Base-by-base conservation (phyloP, 2,329 filamentous ascomycete species). In the Trichophyton rubrum region DNA sequence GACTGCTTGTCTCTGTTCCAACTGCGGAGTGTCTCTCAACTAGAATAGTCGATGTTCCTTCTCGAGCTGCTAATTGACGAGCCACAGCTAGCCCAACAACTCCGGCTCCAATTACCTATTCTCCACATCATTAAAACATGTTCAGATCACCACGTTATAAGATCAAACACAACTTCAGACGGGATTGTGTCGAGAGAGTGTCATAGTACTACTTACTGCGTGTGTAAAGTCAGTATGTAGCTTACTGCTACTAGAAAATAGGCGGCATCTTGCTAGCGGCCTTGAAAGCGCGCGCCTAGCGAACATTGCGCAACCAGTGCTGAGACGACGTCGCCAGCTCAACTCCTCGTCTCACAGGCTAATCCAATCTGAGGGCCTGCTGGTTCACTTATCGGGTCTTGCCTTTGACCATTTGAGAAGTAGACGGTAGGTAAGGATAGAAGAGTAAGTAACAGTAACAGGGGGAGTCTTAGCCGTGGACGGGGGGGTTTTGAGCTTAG, bases 1-100 rank as follows among this genome's bases (percentile, higher is more conserved):
- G 85, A 65, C 87, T 89, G 64, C 87, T 91, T 0, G 90, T 96
- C 76, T 96, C 91, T 30, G 85, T 92, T 57, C 91, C 91, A 27
- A 88, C 80, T 58, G 81, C 79, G 22, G 79, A 74, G 77, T 96
- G 88, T 27, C 88, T 84, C 74, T 96, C 91, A 1, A 96, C 83
- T 59, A 96, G 78, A 11, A 96, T 79, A 0, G 89, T 92, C 1
- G 82, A 83, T 4, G 80, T 79, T 20, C 79, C 77, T 35, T 83
- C 78, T 62, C 79, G 77, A 61, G 75, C 73, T 59, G 90, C 84
- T 24, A 96, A 80, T 64, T 85, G 80, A 3, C 87, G 82, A 3
- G 90, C 89, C 60, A 90, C 82, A 7, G 91, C 87, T 1, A 96
- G 82, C 9, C 91, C 91, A 40, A 96, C 86, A 0, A 89, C 85